phyloP scores from a whole-genome alignment of 139 green algal species.

The Chlorella sp. region DNA sequence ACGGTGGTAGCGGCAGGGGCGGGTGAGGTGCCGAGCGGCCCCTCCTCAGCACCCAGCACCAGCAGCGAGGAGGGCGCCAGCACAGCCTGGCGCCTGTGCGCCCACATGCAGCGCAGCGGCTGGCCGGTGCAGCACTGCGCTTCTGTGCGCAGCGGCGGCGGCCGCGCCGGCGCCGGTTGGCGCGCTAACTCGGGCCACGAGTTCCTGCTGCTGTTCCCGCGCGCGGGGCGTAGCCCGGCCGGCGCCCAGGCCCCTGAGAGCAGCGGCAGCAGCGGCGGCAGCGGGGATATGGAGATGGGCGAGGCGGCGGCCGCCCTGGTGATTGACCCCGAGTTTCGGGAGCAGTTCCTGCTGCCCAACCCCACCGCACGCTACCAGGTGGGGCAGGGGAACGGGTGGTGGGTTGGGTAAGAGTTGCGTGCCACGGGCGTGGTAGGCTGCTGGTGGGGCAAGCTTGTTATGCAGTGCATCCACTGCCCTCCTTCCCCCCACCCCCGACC shows the following conservation, averaged over 20 bases:
- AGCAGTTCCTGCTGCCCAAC: neutral
- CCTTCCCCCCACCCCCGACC: neutral
- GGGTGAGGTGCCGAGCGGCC: neutral
- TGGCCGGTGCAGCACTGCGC: conserved; percentile 30
- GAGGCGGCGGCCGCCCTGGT: neutral
- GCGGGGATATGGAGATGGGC: neutral
- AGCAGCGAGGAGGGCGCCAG: conserved; percentile 32
- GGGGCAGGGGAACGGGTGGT: neutral
- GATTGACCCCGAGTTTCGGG: neutral
- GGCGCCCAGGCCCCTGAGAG: neutral
- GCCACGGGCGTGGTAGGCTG: too few species aligned
- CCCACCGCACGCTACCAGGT: conserved; percentile 13
- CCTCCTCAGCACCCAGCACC: neutral
- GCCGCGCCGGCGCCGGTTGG: conserved; percentile 4
- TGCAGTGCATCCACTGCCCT: neutral
- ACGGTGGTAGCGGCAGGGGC: too few species aligned
- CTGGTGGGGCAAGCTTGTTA: too few species aligned
- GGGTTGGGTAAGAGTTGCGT: neutral
- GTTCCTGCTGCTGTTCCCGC: conserved; percentile 17
- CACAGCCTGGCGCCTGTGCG: conserved; percentile 13
- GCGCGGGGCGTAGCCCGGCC: neutral
- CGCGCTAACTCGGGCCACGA: conserved; percentile 19
- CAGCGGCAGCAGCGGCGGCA: neutral
- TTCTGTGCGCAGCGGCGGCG: conserved; percentile 3
- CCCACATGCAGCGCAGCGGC: conserved; percentile 23